Evolutionary conservation across 1,284 basidiomycete genomes (phyloP), one percentile per base, ranked within the genome.

Genomic region (Lentinula novae-zelandiae): DNA sequence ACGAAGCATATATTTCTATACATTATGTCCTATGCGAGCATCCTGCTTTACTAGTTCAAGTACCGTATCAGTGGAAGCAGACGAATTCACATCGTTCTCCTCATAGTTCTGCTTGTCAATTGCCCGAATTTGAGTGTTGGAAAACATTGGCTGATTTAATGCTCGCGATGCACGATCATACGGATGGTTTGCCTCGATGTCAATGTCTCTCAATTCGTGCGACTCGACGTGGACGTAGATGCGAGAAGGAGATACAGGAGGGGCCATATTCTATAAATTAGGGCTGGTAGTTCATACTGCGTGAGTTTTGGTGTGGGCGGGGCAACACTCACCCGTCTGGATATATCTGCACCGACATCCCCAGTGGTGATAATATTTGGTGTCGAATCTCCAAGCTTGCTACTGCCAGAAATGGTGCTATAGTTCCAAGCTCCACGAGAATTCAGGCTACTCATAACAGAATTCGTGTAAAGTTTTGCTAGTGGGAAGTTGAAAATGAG

Each of bases 391-490:
- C 33, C 31, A 15, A 48, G 44, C n/a, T 49, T 49, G 34, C 20
- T 17, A 8, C 27, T 40, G 10, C 36, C 12, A 9, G 36, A 8
- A 12, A 36, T 53, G 1, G 27, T 22, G n/a, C 36, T 56, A 72
- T 52, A 73, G 66, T 68, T 67, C 74, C 73, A 74, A 3, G 69
- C 67, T 27, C 61, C 65, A 13, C 76, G 70, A 15, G 75, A 69
- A 60, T 80, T 79, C 36, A 80, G 67, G 54, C 71, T 77, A 51
- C 76, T 77, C 69, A 79, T 70, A 20, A 79, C 67, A 12, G 73
- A 75, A 65, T 78, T 80, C 10, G 76, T 73, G 68, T 79, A 80
- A 1, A 79, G 67, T 64, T 79, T 79, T 60, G 73, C 70, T 0
- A 80, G 69, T 5, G 76, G 71, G 60, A 78, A 68, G 59, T 78